Evolutionary conservation across 257 asterid genomes (phyloP), one percentile per base, ranked within the genome.

Genomic region (Scutellaria barbata): DNA sequence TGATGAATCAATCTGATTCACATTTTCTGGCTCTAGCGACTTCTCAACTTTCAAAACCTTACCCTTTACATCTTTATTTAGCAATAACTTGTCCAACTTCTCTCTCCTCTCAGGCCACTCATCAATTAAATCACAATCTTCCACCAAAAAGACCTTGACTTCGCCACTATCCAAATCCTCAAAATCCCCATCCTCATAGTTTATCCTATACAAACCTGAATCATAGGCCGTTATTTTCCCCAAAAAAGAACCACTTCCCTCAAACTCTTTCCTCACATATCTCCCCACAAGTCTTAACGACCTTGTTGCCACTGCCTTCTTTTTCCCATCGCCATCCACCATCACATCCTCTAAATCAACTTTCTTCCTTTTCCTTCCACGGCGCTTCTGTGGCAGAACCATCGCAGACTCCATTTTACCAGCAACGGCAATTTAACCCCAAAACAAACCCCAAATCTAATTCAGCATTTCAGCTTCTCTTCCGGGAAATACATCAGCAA

Each of bases 151-250:
- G 48, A 13, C 76, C 78, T 76, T 84, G 54, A 85, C 77, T 82
- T 92, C 92, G 20, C 86, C 71, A 62, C 81, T 75, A 56, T 88
- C 89, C 84, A 92, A 78, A 81, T 90, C 96, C 79, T 92, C 98
- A 8, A 79, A 85, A 82, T 92, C 96, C 68, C 96, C 96, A 73
- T 92, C 96, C 75, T 92, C 98, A 22, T 92, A 92, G 66, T 83
- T 83, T 40, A 92, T 77, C 83, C 96, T 80, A 69, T 92, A 92
- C 82, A 89, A 72, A n/a, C 96, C 96, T 1, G 89, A 69, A 68
- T 82, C 88, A 59, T 88, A 90, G 42, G 62, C 79, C 40, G 82
- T 73, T 45, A 92, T 76, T 77, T 83, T 92, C 12, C 98, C 98
- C 79, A 92, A 59, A 70, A 74, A 89, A 43, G 79, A n/a, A 39